These are phyloP conservation scores for Dendrobium officinale DNA, from an alignment of 106 monocot genomes.

Conservation along the genomic window DNA sequence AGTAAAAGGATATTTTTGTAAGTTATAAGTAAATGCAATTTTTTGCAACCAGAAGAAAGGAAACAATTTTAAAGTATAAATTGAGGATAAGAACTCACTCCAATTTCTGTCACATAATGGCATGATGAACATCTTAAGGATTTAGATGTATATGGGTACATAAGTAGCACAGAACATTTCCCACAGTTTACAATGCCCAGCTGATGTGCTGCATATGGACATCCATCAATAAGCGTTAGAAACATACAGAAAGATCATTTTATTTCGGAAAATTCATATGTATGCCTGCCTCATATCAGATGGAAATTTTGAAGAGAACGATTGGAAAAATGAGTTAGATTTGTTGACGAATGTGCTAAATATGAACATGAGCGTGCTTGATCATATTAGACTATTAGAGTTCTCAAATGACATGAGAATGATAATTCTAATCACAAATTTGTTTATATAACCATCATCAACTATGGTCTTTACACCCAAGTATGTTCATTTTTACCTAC, in stretches of 20 bases:
- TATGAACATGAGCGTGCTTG: neutral
- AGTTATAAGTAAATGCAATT: neutral
- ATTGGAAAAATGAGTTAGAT: neutral
- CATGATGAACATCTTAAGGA: slow-evolving; percentile 63
- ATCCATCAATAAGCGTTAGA: neutral
- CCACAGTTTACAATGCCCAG: slow-evolving; percentile 69
- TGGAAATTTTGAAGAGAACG: neutral
- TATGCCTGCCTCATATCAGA: neutral
- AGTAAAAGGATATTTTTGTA: neutral
- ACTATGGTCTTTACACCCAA: no score
- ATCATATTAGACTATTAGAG: neutral
- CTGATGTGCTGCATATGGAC: slow-evolving; percentile 41
- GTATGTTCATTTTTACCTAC: neutral
- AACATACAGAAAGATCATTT: neutral
- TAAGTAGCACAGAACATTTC: slow-evolving; percentile 47
- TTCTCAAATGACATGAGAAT: neutral
- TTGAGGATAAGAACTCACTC: slow-evolving; percentile 27
- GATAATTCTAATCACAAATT: neutral
- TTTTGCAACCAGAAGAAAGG: neutral
- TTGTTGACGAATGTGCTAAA: neutral
- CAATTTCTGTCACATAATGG: slow-evolving; percentile 60
- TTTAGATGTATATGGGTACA: slow-evolving; percentile 73
- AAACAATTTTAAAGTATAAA: neutral
- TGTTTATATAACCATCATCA: neutral
- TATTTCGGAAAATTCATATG: neutral